Conservation (phyloP, 805 yeast genomes). For the Candida montana region DNA sequence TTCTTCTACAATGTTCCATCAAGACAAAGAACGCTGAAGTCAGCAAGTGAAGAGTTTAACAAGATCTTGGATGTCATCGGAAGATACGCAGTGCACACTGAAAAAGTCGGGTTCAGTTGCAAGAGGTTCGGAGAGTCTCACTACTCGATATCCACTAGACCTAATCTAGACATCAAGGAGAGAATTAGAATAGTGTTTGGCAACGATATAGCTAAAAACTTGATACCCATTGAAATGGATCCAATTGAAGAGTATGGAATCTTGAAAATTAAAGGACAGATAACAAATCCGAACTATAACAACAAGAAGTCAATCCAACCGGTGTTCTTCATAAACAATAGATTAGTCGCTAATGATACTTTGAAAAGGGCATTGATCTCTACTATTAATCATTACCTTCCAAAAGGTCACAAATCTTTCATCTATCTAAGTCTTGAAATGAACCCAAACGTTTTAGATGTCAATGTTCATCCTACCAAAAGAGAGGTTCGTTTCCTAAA, state of each 20-base stretch:
- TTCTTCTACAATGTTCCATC: conserved; percentile 85
- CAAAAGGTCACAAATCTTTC: conserved; percentile 75
- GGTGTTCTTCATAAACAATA: conserved; percentile 76
- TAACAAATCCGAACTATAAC: conserved; percentile 67
- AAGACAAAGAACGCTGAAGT: conserved; percentile 58
- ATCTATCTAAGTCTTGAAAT: conserved; percentile 68
- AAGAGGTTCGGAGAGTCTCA: conserved; percentile 75
- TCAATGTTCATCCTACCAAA: conserved; percentile 94
- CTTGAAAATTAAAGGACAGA: conserved; percentile 45
- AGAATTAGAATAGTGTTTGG: conserved; percentile 75
- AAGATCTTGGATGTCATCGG: conserved; percentile 80
- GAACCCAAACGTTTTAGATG: conserved; percentile 71
- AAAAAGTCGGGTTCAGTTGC: conserved; percentile 67
- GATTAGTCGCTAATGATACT: conserved; percentile 82
- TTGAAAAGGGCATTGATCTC: conserved; percentile 60
- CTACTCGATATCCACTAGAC: conserved; percentile 56
- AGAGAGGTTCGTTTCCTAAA: conserved; percentile 80
- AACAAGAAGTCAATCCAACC: conserved; percentile 63
- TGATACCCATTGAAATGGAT: conserved; percentile 43
- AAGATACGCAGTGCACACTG: conserved; percentile 73
- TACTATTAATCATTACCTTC: conserved; percentile 45
- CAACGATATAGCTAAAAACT: conserved; percentile 55
- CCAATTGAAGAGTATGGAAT: conserved; percentile 43
- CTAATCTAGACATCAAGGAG: conserved; percentile 47
- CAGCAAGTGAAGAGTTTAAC: conserved; percentile 68